Evolutionary conservation across 139 green algal genomes (phyloP).

Genomic region (Picochlorum sp.): DNA sequence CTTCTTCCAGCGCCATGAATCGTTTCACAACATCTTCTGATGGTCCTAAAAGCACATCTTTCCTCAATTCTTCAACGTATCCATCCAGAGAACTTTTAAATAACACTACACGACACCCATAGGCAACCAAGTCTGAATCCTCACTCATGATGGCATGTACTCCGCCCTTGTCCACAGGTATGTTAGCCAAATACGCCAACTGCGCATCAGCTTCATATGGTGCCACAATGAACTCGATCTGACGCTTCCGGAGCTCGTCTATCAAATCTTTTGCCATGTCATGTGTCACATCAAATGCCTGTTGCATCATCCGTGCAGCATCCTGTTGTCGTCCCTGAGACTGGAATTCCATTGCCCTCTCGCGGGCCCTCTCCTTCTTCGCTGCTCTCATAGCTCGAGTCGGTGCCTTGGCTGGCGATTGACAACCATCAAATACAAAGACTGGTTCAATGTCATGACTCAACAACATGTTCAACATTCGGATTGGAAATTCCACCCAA

Average conservation of each 20-base stretch:
- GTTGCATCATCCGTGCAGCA: conserved; percentile 11
- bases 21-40: background rate
- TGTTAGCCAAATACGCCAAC: conserved; percentile 74
- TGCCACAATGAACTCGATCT: conserved; percentile 56
- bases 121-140: conserved; percentile 36
- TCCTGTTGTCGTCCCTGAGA: conserved; percentile 13
- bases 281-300: conserved; percentile 29
- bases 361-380: background rate
- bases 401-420: conserved; percentile 22
- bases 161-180: conserved; percentile 58
- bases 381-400: conserved; percentile 18
- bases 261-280: conserved; percentile 33
- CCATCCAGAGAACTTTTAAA: conserved; percentile 31
- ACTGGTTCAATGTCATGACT: conserved; percentile 65
- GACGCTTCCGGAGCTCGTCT: conserved; percentile 1
- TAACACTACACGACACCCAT: conserved; percentile 31
- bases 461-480: conserved; percentile 57
- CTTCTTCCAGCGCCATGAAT: background rate
- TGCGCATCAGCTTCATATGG: conserved; percentile 92
- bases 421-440: conserved; percentile 32
- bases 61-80: background rate
- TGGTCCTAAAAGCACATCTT: background rate
- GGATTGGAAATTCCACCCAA: conserved; percentile 82
- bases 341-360: background rate
- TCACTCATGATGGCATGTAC: conserved; percentile 36